Percentiles rank a stretch among this genome's conserved stretches.
Conservation (phyloP, 2,329 filamentous ascomycete species). For the Fusarium sp. region DNA sequence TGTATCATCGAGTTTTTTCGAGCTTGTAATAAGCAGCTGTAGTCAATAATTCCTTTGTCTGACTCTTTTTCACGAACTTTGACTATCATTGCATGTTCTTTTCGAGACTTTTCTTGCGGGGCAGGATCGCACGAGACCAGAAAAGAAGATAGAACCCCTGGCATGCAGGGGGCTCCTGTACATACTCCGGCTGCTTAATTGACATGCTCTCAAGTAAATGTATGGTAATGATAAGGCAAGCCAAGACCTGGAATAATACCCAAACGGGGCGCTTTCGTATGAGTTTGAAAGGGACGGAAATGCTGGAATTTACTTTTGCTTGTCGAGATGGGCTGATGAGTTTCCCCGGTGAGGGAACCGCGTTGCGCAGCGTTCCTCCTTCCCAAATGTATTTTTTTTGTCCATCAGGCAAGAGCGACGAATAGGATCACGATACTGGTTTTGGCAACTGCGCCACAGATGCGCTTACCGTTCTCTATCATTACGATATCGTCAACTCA, state of each 20-base stretch:
- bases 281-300: background rate
- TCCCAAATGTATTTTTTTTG: background rate
- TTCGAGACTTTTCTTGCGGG: slow-evolving; percentile 7
- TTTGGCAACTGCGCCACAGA: background rate
- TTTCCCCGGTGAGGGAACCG: background rate
- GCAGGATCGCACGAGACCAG: slow-evolving; percentile 26
- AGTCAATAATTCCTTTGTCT: background rate
- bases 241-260: slow-evolving; percentile 16
- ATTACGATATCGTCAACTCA: background rate
- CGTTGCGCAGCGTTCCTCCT: background rate
- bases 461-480: background rate
- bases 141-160: slow-evolving; percentile 23
- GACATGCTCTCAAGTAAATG: slow-evolving; percentile 31
- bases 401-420: slow-evolving; percentile 4
- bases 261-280: slow-evolving; percentile 1
- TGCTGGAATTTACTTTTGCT: background rate
- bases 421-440: background rate
- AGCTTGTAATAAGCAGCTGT: background rate
- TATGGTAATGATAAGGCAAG: slow-evolving; percentile 31
- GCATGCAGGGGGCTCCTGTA: slow-evolving; percentile 28
- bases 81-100: background rate
- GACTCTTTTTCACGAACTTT: background rate
- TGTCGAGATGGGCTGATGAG: background rate
- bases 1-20: background rate
- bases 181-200: slow-evolving; percentile 24